Percentiles rank a stretch among this genome's conserved stretches.
Evolutionary conservation across 192 early-diverging fungal species (phyloP).

Genomic region (Coemansia furcata): DNA sequence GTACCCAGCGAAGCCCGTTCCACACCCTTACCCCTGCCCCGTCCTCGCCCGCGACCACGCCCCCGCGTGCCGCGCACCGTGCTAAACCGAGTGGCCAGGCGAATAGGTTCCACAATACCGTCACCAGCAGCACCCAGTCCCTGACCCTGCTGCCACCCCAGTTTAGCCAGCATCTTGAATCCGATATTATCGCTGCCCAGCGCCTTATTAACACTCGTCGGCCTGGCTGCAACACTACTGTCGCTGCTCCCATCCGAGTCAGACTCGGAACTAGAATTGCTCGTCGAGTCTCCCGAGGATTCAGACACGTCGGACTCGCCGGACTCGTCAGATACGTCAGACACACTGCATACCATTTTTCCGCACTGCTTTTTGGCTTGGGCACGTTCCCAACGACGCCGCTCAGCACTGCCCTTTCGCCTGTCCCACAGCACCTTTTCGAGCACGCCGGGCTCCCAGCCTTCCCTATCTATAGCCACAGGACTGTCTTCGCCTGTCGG

Average conservation of each 20-base stretch:
- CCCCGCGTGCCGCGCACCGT: conserved; percentile 6
- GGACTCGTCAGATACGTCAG: conserved; percentile 7
- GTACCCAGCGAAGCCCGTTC: conserved; percentile 31
- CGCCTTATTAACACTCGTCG: conserved; percentile 23
- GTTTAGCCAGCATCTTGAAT: conserved; percentile 42
- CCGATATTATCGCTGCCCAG: conserved; percentile 45
- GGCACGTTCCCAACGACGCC: conserved; percentile 19
- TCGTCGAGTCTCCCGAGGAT: neutral
- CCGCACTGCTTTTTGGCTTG: conserved; percentile 7
- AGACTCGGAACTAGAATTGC: neutral
- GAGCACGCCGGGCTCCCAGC: conserved; percentile 30
- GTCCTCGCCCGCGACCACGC: neutral
- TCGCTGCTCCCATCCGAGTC: conserved; percentile 8
- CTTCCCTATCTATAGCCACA: conserved; percentile 27
- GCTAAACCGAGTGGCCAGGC: conserved; percentile 33
- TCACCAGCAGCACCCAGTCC: conserved; percentile 37
- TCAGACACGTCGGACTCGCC: conserved; percentile 10
- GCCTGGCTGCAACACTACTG: neutral
- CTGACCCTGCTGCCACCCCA: conserved; percentile 49
- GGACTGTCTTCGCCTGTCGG: neutral
- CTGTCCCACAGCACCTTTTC: conserved; percentile 39
- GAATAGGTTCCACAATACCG: conserved; percentile 44
- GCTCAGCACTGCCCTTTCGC: conserved; percentile 16
- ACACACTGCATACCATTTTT: neutral
- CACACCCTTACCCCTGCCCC: neutral